Base-by-base conservation (phyloP, 2,329 filamentous ascomycete genomes). In the Diplodia corticola region DNA sequence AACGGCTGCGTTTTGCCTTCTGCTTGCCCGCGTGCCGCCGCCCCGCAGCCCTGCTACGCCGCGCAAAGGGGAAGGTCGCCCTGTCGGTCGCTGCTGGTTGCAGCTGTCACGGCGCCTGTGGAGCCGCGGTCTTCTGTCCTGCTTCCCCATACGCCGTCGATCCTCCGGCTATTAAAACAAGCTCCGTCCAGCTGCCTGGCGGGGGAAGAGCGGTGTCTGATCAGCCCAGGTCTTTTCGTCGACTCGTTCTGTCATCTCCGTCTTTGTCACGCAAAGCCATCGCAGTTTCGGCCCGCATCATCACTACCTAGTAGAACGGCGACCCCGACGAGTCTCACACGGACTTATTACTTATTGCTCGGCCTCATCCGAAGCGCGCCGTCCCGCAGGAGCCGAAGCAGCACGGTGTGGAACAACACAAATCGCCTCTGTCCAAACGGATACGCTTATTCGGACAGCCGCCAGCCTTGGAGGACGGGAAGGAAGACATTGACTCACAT, bases 1-100 rank as follows among this genome's bases (percentile, higher is more conserved):
- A 30, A 9, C 40, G 37, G 37, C 22, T n/a, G 55, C 24, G 40
- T 33, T 60, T 60, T 60, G 37, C 5, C 20, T 59, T 35, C 33
- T 59, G 40, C 37, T 17, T 17, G 5, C 37, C 28, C 53, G 53
- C 53, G 20, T 40, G 54, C 35, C 54, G 15, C n/a, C n/a, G n/a
- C n/a, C n/a, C n/a, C n/a, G n/a, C n/a, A n/a, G n/a, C n/a, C n/a
- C n/a, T n/a, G n/a, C n/a, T n/a, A n/a, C n/a, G n/a, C n/a, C n/a
- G n/a, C n/a, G n/a, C n/a, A 44, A 60, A 30, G 3, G 15, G 55
- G 55, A 60, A 60, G 55, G 55, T 48, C 55, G 55, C 55, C 55
- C 55, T 60, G 55, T 60, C 55, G 55, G 15, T 60, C 55, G 37
- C 55, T 60, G 37, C 37, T 48, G 55, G 48, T 60, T 37, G 24